Evolutionary conservation across 192 early-diverging fungal species (phyloP), one percentile per base, ranked within the genome.

Genomic region (Hyaloraphidium curvatum): DNA sequence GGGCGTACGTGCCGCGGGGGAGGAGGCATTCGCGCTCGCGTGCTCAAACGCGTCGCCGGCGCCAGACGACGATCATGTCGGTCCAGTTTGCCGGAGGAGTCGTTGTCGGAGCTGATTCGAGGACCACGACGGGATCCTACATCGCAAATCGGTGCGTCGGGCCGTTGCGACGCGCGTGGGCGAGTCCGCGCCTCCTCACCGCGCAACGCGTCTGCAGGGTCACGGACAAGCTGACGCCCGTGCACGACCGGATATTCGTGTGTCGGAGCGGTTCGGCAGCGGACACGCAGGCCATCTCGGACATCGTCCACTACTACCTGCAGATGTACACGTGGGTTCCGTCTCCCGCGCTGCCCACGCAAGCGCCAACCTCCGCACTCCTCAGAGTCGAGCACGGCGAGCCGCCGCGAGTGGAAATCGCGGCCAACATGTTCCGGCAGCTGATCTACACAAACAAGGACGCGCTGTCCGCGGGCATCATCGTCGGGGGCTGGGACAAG

Each of bases 231-330:
- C 77, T 99, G 54, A 95, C 92, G 16, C 72, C 80, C 55, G 79
- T 99, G 23, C 87, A 95, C 57, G 95, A 99, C 61, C 74, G 68
- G 39, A 91, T 99, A 57, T 97, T 86, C 71, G 94, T 90, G 65
- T 99, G 95, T 70, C 82, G 95, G 59, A 87, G 84, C n/a, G 95
- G 95, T 52, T 81, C 77, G 50, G 91, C 95, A 37, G 92, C 95
- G 40, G 95, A 99, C 69, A 99, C 95, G 25, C 95, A 99, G 68
- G 92, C 93, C 17, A 72, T 99, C 3, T 89, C 95, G 26, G 93
- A 95, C 61, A 89, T 99, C 60, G 89, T 99, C 22, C 82, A 84
- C 55, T 99, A 95, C 67, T 84, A 99, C 56, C 72, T 91, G 39
- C 83, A 92, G 61, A 75, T 92, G 74, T 96, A 87, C 66, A 68